Conservation (phyloP, 495 filamentous ascomycete species). For the Penicillium nucicola region DNA sequence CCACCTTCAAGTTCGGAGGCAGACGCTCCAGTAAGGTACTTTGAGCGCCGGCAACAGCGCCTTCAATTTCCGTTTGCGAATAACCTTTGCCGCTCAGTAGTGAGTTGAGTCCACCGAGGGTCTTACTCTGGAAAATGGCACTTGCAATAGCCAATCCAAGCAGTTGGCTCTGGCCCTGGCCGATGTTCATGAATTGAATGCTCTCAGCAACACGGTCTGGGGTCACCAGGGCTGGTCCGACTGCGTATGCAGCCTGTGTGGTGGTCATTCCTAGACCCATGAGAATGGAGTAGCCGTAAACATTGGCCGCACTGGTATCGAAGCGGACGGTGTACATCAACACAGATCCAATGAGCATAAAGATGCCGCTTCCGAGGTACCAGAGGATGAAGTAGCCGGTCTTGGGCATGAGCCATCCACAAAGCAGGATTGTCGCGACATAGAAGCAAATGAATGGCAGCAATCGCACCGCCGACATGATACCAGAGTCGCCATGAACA, state of each 20-base stretch:
- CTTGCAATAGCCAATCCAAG: background rate
- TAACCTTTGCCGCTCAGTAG: background rate
- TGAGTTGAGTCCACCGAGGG: background rate
- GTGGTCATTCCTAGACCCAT: constrained; percentile 39
- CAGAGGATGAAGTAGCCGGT: constrained; percentile 7
- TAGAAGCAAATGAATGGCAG: constrained; percentile 24
- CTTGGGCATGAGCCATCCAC: background rate
- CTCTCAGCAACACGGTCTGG: background rate
- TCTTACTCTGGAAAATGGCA: background rate
- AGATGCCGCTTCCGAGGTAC: constrained; percentile 34
- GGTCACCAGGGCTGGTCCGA: background rate
- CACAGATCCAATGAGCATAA: background rate
- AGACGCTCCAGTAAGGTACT: constrained; percentile 5
- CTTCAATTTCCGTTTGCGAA: background rate
- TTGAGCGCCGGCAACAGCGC: background rate
- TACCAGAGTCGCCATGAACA: constrained; percentile 27
- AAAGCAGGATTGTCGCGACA: constrained; percentile 2
- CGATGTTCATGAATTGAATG: background rate
- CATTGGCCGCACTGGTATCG: constrained; percentile 25
- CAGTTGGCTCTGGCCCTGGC: background rate
- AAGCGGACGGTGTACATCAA: background rate
- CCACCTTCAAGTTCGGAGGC: too few species aligned
- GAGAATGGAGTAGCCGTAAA: constrained; percentile 56
- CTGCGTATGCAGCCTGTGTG: background rate
- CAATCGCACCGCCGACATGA: constrained; percentile 38